Evolutionary conservation across 768 basidiomycete genomes (phyloP).

Genomic region (Sistotremastrum niveocremeum): DNA sequence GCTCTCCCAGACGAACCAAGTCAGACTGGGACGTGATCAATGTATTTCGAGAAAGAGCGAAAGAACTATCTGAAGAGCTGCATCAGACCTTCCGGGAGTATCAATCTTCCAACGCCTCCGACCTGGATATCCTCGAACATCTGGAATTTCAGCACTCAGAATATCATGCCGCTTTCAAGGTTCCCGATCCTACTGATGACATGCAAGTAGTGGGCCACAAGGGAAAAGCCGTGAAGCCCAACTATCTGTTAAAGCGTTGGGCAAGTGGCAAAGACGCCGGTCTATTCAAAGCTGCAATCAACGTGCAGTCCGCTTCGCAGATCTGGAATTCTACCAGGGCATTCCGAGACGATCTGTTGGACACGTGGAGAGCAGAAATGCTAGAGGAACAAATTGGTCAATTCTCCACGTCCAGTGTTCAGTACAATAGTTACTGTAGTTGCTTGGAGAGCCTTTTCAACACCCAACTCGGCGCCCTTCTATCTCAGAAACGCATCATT

Average conservation of each 20-base stretch:
- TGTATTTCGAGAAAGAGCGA: too few species aligned
- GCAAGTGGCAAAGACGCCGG: slow-evolving; percentile 30
- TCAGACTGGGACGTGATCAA: neutral
- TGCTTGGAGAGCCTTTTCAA: slow-evolving; percentile 23
- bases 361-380: slow-evolving; percentile 25
- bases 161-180: slow-evolving; percentile 19
- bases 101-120: slow-evolving; percentile 8
- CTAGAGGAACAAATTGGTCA: slow-evolving; percentile 19
- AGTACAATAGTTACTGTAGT: slow-evolving; percentile 28
- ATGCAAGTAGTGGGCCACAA: slow-evolving; percentile 30
- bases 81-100: slow-evolving; percentile 18
- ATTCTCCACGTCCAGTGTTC: slow-evolving; percentile 18
- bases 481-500: slow-evolving; percentile 40
- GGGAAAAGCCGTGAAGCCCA: slow-evolving; percentile 19
- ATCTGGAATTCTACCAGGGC: slow-evolving; percentile 27
- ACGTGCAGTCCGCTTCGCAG: slow-evolving; percentile 11
- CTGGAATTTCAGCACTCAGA: slow-evolving; percentile 38
- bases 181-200: slow-evolving; percentile 29
- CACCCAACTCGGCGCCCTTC: slow-evolving; percentile 19
- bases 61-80: slow-evolving; percentile 10
- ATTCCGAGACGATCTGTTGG: slow-evolving; percentile 15
- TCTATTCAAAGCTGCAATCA: slow-evolving; percentile 16
- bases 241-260: slow-evolving; percentile 40
- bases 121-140: slow-evolving; percentile 25
- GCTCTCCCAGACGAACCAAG: slow-evolving; percentile 25